These are phyloP conservation scores for Fragaria nilgerrensis DNA, from an alignment of 306 rosid species.

Conservation along the genomic window DNA sequence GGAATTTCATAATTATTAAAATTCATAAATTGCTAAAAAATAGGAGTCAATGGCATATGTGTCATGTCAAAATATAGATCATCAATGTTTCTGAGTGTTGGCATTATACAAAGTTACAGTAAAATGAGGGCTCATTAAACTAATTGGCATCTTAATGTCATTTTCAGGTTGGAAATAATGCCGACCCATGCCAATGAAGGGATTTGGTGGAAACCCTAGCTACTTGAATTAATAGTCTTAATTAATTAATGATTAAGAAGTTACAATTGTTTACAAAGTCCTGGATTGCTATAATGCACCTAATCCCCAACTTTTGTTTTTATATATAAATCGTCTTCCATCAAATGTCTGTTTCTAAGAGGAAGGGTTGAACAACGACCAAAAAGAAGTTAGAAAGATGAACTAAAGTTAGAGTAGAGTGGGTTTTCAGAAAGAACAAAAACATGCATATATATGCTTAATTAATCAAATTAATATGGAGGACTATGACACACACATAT, in stretches of 20 bases:
- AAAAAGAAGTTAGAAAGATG: background rate
- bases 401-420: background rate
- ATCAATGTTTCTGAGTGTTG: conserved; percentile 4
- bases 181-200: conserved; percentile 27
- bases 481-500: background rate
- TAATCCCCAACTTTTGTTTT: conserved; percentile 41
- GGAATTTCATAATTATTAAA: background rate
- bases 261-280: conserved; percentile 9
- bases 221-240: conserved; percentile 28
- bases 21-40: background rate
- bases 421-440: background rate
- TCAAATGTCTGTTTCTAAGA: conserved; percentile 21
- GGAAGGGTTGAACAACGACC: conserved; percentile 6
- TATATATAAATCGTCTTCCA: background rate
- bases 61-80: conserved; percentile 14
- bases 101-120: background rate
- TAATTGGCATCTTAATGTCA: conserved; percentile 22
- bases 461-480: background rate
- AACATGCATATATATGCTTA: no score
- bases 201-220: conserved; percentile 50
- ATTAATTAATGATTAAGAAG: conserved; percentile 14
- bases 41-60: conserved; percentile 13
- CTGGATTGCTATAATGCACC: conserved; percentile 37
- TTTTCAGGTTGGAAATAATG: conserved; percentile 45
- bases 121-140: conserved; percentile 5